Percentiles rank a stretch among this genome's conserved stretches.
phyloP scores from a whole-genome alignment of 225 moss, liverwort and hornwort species.

The Bryum argenteum region DNA sequence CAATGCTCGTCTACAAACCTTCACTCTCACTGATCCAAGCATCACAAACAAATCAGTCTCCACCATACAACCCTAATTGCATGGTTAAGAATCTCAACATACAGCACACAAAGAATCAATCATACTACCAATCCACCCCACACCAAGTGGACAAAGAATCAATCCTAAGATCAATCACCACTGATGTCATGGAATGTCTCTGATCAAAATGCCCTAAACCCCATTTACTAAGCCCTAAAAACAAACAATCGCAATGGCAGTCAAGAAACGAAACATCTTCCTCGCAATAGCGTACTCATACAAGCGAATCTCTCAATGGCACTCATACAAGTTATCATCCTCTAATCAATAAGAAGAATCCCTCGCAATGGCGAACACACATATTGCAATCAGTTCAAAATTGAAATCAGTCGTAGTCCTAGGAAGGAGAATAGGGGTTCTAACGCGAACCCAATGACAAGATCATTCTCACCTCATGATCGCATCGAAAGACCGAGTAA shows the following conservation, averaged over 20 bases:
- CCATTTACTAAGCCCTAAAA: constrained; percentile 2
- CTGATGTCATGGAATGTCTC: neutral
- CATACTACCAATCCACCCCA: neutral
- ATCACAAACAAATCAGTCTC: constrained; percentile 1
- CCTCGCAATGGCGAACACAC: neutral
- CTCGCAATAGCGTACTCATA: neutral
- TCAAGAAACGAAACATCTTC: neutral
- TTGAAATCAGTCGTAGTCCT: neutral
- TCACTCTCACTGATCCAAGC: neutral
- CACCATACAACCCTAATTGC: constrained; percentile 26
- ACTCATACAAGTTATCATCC: neutral
- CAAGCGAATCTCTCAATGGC: neutral
- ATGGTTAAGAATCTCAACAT: neutral
- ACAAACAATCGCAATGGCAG: neutral
- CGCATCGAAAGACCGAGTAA: neutral
- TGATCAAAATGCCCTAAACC: constrained; percentile 16
- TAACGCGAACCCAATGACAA: neutral
- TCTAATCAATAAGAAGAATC: no score
- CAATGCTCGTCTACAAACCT: neutral
- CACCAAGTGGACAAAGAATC: neutral
- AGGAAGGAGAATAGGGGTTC: neutral
- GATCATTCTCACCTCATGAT: constrained; percentile 21
- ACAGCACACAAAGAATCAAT: neutral
- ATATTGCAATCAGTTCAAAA: neutral
- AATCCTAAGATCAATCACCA: neutral